phyloP scores from a whole-genome alignment of 2,329 filamentous ascomycete genomes.

The Cercospora sp. region DNA sequence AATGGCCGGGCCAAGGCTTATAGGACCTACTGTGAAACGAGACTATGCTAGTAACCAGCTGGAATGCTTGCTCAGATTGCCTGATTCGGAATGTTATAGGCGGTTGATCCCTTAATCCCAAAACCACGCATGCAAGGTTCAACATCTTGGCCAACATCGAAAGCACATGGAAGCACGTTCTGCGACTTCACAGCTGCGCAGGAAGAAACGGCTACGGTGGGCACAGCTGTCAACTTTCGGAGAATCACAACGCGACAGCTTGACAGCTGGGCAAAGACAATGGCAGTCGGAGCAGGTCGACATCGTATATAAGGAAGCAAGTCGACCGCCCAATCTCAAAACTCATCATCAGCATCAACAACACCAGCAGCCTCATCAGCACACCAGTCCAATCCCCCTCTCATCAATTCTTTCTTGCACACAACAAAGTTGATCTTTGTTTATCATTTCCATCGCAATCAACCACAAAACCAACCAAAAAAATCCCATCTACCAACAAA shows the following conservation, averaged over 20 bases:
- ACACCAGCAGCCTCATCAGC: not conserved
- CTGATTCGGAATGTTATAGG: not conserved
- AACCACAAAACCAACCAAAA: not conserved
- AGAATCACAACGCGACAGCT: not conserved
- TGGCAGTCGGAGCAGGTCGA: not conserved
- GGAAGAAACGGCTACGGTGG: not conserved
- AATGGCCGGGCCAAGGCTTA: not conserved
- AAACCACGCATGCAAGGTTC: not conserved
- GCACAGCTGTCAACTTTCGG: not conserved
- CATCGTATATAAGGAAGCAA: not conserved
- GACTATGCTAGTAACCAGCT: not conserved
- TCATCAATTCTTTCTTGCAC: not conserved
- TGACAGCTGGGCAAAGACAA: not conserved
- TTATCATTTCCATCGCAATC: not conserved
- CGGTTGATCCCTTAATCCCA: not conserved
- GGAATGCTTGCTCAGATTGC: not conserved
- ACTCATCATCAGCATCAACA: not conserved
- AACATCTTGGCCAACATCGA: not conserved
- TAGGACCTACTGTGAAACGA: not conserved
- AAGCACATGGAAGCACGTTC: not conserved
- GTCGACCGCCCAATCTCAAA: not conserved
- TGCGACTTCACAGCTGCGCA: not conserved
- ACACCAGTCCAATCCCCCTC: not conserved
- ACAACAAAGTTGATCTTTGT: not conserved
- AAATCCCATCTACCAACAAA: not conserved